phyloP scores from a whole-genome alignment of 192 early-diverging fungal species.

The Coemansia sp. region DNA sequence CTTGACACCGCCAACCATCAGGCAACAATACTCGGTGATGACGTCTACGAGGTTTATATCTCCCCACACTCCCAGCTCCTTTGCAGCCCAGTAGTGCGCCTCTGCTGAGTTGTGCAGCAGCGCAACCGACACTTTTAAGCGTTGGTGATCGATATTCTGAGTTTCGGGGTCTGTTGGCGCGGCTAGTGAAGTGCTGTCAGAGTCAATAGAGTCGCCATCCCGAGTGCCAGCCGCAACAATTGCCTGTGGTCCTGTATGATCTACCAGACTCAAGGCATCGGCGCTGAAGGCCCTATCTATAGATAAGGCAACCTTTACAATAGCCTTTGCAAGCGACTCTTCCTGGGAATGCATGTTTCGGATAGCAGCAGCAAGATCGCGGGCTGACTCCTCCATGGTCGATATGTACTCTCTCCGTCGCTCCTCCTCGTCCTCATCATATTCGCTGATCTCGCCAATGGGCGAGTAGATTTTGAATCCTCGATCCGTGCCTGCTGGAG shows the following conservation, averaged over 20 bases:
- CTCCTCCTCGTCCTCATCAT: constrained; percentile 52
- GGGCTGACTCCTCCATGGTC: constrained; percentile 29
- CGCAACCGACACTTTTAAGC: constrained; percentile 34
- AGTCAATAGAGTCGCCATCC: neutral
- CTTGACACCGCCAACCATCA: constrained; percentile 41
- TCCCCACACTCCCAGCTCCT: constrained; percentile 45
- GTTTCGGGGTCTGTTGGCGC: neutral
- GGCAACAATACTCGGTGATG: constrained; percentile 29
- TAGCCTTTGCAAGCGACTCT: constrained; percentile 31
- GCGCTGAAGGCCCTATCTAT: constrained; percentile 29
- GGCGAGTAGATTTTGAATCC: constrained; percentile 42
- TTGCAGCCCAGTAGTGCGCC: constrained; percentile 42
- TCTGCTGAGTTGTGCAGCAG: constrained; percentile 43
- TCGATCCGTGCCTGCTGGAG: constrained; percentile 8
- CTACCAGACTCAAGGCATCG: constrained; percentile 9
- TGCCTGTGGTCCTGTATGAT: neutral
- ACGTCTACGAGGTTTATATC: constrained; percentile 46
- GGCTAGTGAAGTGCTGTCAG: neutral
- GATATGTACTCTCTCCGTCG: constrained; percentile 43
- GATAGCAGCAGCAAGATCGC: constrained; percentile 27
- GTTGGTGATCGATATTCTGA: constrained; percentile 17
- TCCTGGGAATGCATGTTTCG: constrained; percentile 36
- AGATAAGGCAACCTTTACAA: constrained; percentile 34
- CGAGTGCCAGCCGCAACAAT: neutral
- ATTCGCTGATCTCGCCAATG: constrained; percentile 46